Percentiles rank a stretch among this genome's conserved stretches.
Evolutionary conservation across 257 asterid species (phyloP).

Genomic region (Lantana camara): DNA sequence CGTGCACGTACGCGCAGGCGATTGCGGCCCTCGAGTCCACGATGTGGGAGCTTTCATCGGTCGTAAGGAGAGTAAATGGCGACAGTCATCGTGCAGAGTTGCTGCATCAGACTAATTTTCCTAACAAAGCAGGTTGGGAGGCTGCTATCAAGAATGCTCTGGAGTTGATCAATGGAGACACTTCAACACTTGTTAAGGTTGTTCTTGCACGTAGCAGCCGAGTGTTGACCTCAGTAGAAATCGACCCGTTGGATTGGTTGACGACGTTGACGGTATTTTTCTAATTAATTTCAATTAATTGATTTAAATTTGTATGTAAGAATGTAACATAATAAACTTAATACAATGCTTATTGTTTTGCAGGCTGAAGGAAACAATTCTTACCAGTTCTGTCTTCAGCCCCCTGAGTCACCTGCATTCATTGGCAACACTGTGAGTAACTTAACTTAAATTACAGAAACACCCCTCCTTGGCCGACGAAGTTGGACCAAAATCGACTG

Average conservation of each 20-base stretch:
- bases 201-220: slow-evolving; percentile 98
- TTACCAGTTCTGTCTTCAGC: slow-evolving; percentile 91
- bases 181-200: slow-evolving; percentile 79
- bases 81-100: slow-evolving; percentile 43
- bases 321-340: no score
- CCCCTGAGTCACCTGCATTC: slow-evolving; percentile 89
- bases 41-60: slow-evolving; percentile 69
- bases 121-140: slow-evolving; percentile 77
- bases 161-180: slow-evolving; percentile 56
- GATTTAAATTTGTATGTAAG: no score
- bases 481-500: no score
- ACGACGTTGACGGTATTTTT: slow-evolving; percentile 66
- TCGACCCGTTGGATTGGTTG: slow-evolving; percentile 83
- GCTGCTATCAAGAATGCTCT: slow-evolving; percentile 65
- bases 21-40: slow-evolving; percentile 70
- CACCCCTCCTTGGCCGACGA: no score
- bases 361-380: slow-evolving; percentile 80
- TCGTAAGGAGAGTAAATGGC: slow-evolving; percentile 39
- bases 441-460: neutral
- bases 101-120: slow-evolving; percentile 65
- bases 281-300: no score
- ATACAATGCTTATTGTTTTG: slow-evolving; percentile 20
- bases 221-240: slow-evolving; percentile 64
- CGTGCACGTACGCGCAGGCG: slow-evolving; percentile 67
- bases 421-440: slow-evolving; percentile 91